These are phyloP conservation scores for Globisporangium echinulatum DNA, from an alignment of 352 stramenopile species.

Conservation along the genomic window DNA sequence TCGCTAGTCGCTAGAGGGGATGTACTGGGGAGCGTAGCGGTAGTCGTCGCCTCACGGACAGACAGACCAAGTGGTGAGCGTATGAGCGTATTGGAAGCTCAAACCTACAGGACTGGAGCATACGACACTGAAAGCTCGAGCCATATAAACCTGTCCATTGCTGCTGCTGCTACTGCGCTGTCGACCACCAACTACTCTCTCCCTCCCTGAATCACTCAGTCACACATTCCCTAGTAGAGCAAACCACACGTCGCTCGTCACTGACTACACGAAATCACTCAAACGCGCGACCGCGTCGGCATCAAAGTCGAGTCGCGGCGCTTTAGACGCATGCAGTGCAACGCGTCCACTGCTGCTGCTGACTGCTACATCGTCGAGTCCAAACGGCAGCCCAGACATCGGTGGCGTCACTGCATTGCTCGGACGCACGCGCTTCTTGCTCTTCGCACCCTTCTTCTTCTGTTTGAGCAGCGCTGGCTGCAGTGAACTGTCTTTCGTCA, in stretches of 20 bases:
- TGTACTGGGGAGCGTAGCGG: no score
- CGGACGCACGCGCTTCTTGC: slow-evolving; percentile 46
- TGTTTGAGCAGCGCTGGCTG: slow-evolving; percentile 32
- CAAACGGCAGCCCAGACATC: background rate
- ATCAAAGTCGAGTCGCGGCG: slow-evolving; percentile 54
- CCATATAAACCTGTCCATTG: background rate
- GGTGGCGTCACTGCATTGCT: background rate
- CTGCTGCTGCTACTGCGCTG: background rate
- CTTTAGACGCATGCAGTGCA: slow-evolving; percentile 19
- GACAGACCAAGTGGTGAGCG: no score
- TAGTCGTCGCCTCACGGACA: no score
- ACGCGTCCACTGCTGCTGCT: background rate
- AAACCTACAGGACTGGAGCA: no score
- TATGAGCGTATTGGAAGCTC: no score
- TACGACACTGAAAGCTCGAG: no score
- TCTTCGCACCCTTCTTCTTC: slow-evolving; percentile 23
- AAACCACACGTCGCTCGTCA: background rate
- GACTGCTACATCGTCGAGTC: no score
- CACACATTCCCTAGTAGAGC: background rate
- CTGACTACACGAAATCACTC: slow-evolving; percentile 43
- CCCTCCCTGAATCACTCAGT: background rate
- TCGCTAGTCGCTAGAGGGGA: no score
- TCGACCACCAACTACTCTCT: background rate
- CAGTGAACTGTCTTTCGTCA: slow-evolving; percentile 65
- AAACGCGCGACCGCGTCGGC: slow-evolving; percentile 50